Evolutionary conservation across 2,329 filamentous ascomycete genomes (phyloP).

Genomic region (Hymenotorrendiella dingleyae): DNA sequence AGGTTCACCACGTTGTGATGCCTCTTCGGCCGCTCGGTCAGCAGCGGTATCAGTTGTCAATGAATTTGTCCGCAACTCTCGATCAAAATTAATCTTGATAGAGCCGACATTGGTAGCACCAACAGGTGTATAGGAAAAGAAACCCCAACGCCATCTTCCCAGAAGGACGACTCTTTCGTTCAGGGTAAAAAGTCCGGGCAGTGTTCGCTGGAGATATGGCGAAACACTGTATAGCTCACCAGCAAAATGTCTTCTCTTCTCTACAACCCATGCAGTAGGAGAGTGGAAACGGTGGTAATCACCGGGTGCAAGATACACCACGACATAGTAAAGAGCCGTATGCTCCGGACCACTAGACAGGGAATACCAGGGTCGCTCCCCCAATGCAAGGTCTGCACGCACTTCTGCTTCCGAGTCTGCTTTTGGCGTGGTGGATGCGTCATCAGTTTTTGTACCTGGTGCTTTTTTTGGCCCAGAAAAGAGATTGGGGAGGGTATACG

Average conservation of each 20-base stretch:
- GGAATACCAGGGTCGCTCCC: slow-evolving; percentile 65
- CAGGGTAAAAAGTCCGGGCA: slow-evolving; percentile 90
- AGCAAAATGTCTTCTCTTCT: slow-evolving; percentile 92
- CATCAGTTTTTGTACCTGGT: slow-evolving; percentile 45
- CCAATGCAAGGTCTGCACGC: slow-evolving; percentile 71
- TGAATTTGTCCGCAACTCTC: slow-evolving; percentile 87
- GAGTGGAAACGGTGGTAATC: slow-evolving; percentile 99
- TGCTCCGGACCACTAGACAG: slow-evolving; percentile 54
- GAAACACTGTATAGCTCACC: slow-evolving; percentile 94
- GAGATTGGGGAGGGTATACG: slow-evolving; percentile 84
- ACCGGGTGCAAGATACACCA: slow-evolving; percentile 92
- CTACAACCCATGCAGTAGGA: slow-evolving; percentile 90
- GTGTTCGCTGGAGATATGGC: slow-evolving; percentile 85
- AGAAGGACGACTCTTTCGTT: slow-evolving; percentile 94
- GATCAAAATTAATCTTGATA: slow-evolving; percentile 95
- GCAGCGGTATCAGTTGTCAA: slow-evolving; percentile 88
- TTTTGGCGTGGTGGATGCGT: slow-evolving; percentile 66
- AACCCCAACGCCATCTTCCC: slow-evolving; percentile 92
- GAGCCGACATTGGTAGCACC: slow-evolving; percentile 96
- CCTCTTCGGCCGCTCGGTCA: slow-evolving; percentile 76
- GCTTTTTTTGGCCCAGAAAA: slow-evolving; percentile 61
- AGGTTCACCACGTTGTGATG: slow-evolving; percentile 66
- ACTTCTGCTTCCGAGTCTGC: slow-evolving; percentile 77
- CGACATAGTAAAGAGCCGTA: slow-evolving; percentile 82
- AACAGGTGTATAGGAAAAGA: slow-evolving; percentile 94